phyloP scores from a whole-genome alignment of 2,329 filamentous ascomycete species.

The Hypoxylon sp. region DNA sequence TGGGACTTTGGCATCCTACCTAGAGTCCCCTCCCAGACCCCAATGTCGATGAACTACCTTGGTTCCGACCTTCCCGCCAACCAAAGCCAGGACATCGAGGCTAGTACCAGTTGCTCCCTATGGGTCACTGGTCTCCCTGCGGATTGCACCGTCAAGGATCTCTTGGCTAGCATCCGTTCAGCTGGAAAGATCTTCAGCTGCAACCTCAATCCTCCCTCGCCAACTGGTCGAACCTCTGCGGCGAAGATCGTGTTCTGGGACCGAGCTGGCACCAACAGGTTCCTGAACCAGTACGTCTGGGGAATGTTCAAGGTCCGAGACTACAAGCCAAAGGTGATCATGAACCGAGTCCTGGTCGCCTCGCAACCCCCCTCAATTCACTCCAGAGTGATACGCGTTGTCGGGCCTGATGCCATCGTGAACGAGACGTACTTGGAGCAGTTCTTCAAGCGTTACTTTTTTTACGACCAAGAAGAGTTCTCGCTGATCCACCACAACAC shows the following conservation, averaged over 20 bases:
- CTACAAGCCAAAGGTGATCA: neutral
- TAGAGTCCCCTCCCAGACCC: neutral
- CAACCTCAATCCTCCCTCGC: neutral
- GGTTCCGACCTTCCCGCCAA: neutral
- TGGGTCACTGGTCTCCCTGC: conserved; percentile 3
- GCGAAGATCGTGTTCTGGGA: conserved; percentile 26
- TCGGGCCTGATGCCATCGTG: neutral
- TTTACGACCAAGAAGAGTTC: conserved; percentile 6
- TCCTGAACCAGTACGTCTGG: conserved; percentile 1
- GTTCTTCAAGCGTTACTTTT: neutral
- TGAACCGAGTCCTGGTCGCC: conserved; percentile 4
- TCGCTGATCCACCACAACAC: neutral
- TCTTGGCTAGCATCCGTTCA: neutral
- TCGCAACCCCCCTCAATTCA: neutral
- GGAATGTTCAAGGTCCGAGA: neutral
- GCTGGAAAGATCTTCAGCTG: conserved; percentile 19
- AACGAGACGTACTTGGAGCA: neutral
- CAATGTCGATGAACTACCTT: neutral
- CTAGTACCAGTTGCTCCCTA: neutral
- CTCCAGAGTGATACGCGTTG: conserved; percentile 13
- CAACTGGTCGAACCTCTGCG: neutral
- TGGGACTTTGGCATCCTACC: neutral
- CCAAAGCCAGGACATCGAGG: neutral
- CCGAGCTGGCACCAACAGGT: neutral
- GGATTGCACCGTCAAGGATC: neutral